Percentiles rank a stretch among this genome's conserved stretches.
Evolutionary conservation across 306 rosid species (phyloP).

Genomic region (Begonia masoniana): DNA sequence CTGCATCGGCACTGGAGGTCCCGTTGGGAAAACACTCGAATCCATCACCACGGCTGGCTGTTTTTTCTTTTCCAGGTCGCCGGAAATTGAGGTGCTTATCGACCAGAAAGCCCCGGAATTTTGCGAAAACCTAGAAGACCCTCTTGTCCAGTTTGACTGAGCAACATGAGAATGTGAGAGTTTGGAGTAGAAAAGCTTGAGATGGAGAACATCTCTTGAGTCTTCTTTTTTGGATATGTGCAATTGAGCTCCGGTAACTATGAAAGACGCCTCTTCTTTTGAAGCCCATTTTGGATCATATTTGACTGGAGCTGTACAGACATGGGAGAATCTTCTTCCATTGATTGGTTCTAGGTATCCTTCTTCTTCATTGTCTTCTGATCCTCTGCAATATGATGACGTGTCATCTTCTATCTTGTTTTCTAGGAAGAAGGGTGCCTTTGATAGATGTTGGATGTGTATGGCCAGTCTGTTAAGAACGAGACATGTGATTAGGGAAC

Average conservation of each 20-base stretch:
- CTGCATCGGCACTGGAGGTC: slow-evolving; percentile 64
- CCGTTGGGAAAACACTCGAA: slow-evolving; percentile 64
- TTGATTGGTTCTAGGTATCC: slow-evolving; percentile 43
- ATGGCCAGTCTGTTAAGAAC: slow-evolving; percentile 45
- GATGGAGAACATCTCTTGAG: slow-evolving; percentile 54
- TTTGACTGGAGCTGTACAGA: slow-evolving; percentile 58
- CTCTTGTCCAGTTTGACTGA: slow-evolving; percentile 47
- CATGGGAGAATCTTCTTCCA: slow-evolving; percentile 51
- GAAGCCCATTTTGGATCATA: slow-evolving; percentile 42
- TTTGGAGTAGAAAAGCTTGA: slow-evolving; percentile 52
- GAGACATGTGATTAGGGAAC: too few species aligned
- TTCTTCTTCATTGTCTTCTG: slow-evolving; percentile 41
- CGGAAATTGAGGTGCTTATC: slow-evolving; percentile 48
- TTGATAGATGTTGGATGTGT: slow-evolving; percentile 69
- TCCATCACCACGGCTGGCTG: slow-evolving; percentile 41
- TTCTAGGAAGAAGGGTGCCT: slow-evolving; percentile 37
- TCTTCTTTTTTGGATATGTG: slow-evolving; percentile 34
- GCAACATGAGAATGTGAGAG: slow-evolving; percentile 31
- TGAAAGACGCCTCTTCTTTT: slow-evolving; percentile 21
- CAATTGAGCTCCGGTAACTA: slow-evolving; percentile 89
- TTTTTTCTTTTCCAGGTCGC: slow-evolving; percentile 20
- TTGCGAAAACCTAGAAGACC: slow-evolving; percentile 36
- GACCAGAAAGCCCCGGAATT: slow-evolving; percentile 53
- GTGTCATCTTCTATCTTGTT: slow-evolving; percentile 30
- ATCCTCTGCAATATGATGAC: slow-evolving; percentile 31